phyloP scores from a whole-genome alignment of 129 eudicot genomes.

The Flaveria trinervia region DNA sequence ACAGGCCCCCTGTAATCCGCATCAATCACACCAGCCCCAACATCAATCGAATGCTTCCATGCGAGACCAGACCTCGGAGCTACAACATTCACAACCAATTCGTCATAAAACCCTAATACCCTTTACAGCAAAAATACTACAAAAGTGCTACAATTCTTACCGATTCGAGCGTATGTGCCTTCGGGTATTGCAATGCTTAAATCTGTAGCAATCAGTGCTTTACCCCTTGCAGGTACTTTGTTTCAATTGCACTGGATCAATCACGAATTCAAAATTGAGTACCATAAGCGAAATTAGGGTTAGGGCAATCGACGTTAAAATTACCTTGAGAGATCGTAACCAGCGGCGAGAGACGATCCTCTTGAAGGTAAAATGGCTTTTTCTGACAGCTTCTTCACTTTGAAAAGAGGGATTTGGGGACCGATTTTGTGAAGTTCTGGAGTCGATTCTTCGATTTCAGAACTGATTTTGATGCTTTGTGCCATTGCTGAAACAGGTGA shows the following conservation, averaged over 20 bases:
- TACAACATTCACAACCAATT: neutral
- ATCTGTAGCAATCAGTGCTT: slow-evolving; percentile 66
- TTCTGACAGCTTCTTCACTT: slow-evolving; percentile 69
- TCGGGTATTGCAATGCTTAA: slow-evolving; percentile 65
- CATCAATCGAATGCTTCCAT: slow-evolving; percentile 87
- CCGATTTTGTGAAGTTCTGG: too few relatives aligned
- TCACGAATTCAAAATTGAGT: neutral
- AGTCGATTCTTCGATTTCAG: slow-evolving; percentile 49
- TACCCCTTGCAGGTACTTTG: slow-evolving; percentile 69
- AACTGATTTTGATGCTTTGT: slow-evolving; percentile 13
- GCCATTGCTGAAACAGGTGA: slow-evolving; percentile 29
- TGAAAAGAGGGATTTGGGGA: slow-evolving; percentile 19
- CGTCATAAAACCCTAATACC: neutral
- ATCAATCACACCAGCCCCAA: slow-evolving; percentile 85
- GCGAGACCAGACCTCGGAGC: slow-evolving; percentile 83
- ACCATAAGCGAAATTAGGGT: neutral
- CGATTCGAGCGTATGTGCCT: slow-evolving; percentile 76
- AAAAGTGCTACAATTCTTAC: slow-evolving; percentile 17
- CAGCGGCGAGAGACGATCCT: slow-evolving; percentile 66
- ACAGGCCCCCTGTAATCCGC: slow-evolving; percentile 41
- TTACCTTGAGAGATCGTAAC: slow-evolving; percentile 82
- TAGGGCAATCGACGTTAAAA: neutral
- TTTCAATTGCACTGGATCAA: slow-evolving; percentile 51
- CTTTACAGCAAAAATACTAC: too few relatives aligned
- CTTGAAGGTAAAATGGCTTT: slow-evolving; percentile 64